Evolutionary conservation across 345 rosid species (phyloP), one percentile per base, ranked within the genome.

Genomic region (Citropsis articulata): DNA sequence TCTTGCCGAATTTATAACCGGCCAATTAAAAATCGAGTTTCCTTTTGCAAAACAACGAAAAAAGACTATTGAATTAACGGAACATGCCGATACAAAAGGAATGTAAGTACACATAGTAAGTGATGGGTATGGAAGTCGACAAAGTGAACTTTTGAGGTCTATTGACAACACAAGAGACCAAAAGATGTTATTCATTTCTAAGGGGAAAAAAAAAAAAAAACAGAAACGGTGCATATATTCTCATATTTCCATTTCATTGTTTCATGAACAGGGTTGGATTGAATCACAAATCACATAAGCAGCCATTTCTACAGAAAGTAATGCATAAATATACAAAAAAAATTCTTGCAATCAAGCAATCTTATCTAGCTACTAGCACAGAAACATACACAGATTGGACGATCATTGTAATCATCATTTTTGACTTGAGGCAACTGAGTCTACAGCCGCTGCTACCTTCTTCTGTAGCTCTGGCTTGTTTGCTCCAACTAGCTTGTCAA

Each of bases 401-500:
- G 21, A 24, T 13, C 25, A 18, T 55, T 33, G 28, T 4, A 36
- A 16, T 14, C 38, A 28, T 76, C 67, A 57, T 57, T 38, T 76
- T 42, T 66, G 33, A 66, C 31, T 0, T 4, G 48, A 77, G 62
- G 75, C 82, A 36, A 76, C 76, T 0, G 92, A 88, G 71, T 89
- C 91, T 45, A 81, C 10, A 64, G 89, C 78, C 12, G 89, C 87
- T 9, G 86, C 80, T 30, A 89, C 75, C 88, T 90, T 94, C 86
- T 88, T 92, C 84, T 86, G 88, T 62, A 94, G 86, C 89, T 92
- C 97, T 10, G 91, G 90, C 83, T 87, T 94, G 92, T 94, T 89
- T 14, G 94, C 96, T 61, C 98, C 98, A 0, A 94, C 96, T 77
- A 94, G 94, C 82, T 91, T 94, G 78, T 92, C 97, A 66, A 87